Evolutionary conservation across 192 early-diverging fungal genomes (phyloP), one percentile per base, ranked within the genome.

Genomic region (Coemansia umbellata): DNA sequence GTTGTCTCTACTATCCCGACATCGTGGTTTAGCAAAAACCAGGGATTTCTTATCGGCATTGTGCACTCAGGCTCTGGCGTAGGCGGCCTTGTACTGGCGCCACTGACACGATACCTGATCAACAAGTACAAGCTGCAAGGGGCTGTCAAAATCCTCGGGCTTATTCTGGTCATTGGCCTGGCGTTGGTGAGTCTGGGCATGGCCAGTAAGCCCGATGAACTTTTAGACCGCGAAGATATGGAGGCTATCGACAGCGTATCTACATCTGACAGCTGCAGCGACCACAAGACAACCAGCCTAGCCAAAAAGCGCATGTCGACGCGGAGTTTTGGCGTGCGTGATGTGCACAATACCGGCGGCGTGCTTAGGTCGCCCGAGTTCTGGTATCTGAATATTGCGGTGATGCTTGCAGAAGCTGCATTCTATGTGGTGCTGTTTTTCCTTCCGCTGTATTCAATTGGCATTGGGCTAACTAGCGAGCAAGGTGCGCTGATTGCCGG

Each of bases 401-500:
- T 76, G 50, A 76, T 76, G 73, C 61, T 76, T 37, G 73, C 73
- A 21, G 73, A 76, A 36, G 73, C 73, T 5, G 66, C 66, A 6
- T 76, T 76, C 44, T 76, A 76, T 28, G 73, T 76, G 23, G 63
- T 70, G 49, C 64, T 74, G 9, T 60, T 71, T 21, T 69, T 68
- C 47, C 57, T 66, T 22, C 65, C 79, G 51, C 77, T 78, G 3
- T 85, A 78, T 55, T 75, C 80, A 9, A 54, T 81, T 55, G 73
- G 73, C 54, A 79, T 82, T 40, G 85, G 84, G 10, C 68, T 87
- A 26, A 69, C 82, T 6, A 62, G 72, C 36, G 63, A 74, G 43
- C 63, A 81, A 24, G 85, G 82, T 13, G 85, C 85, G 17, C 68
- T 87, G 60, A 78, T 83, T 24, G 64, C 81, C 27, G 81, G 81